Evolutionary conservation across 495 filamentous ascomycete species (phyloP).

Genomic region (Hypoxylon rickii): DNA sequence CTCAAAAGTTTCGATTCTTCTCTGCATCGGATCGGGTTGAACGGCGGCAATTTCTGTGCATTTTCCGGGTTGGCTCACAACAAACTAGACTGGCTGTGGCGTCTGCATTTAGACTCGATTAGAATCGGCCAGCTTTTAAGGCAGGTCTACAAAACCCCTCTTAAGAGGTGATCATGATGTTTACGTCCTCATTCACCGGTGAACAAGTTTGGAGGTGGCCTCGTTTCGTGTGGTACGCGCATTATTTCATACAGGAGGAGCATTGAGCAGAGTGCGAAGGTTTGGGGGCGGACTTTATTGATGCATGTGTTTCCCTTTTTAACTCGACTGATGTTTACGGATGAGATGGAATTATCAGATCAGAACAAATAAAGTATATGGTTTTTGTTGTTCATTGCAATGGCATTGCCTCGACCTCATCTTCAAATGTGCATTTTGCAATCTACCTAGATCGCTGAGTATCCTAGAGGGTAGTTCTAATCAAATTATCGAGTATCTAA

Average conservation of each 20-base stretch:
- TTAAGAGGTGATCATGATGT: constrained; percentile 39
- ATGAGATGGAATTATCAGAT: constrained; percentile 31
- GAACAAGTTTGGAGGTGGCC: constrained; percentile 30
- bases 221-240: constrained; percentile 32
- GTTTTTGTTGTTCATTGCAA: constrained; percentile 1
- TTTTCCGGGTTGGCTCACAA: constrained; percentile 47
- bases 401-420: too few relatives aligned
- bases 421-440: too few relatives aligned
- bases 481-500: too few relatives aligned
- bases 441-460: too few relatives aligned
- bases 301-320: constrained; percentile 17
- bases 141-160: constrained; percentile 30
- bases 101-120: constrained; percentile 45
- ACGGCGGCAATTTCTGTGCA: constrained; percentile 48
- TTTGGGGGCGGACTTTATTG: constrained; percentile 28
- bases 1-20: constrained; percentile 43
- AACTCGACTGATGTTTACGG: constrained; percentile 13
- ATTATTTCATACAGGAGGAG: constrained; percentile 37
- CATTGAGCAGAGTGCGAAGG: constrained; percentile 30
- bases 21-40: constrained; percentile 52
- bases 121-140: constrained; percentile 34
- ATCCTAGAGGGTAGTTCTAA: too few relatives aligned
- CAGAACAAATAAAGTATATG: constrained; percentile 34
- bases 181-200: constrained; percentile 35
- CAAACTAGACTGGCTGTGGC: constrained; percentile 49